A percentile compares a stretch with the other conserved stretches of the same genome.
phyloP scores from a whole-genome alignment of 768 basidiomycete species.

The Mycena vulgaris region DNA sequence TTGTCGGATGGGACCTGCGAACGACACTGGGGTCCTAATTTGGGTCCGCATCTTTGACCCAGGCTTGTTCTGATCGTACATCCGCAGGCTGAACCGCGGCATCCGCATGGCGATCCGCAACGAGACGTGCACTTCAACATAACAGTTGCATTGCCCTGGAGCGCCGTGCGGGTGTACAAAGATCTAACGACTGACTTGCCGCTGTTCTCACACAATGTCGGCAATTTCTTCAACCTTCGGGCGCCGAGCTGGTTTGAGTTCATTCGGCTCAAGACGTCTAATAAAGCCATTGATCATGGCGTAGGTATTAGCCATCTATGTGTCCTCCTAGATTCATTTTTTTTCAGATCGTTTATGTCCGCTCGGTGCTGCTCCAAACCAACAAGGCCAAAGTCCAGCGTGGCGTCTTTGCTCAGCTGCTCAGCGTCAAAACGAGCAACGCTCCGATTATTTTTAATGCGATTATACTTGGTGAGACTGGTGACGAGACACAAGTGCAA shows the following conservation, averaged over 20 bases:
- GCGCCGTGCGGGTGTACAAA: conserved; percentile 8
- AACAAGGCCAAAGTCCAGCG: conserved; percentile 7
- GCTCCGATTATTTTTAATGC: neutral
- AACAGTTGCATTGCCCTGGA: conserved; percentile 15
- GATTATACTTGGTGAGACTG: conserved; percentile 19
- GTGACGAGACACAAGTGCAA: conserved; percentile 18
- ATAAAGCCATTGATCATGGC: conserved; percentile 15
- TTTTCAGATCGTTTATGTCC: conserved; percentile 8
- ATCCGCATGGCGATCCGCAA: conserved; percentile 19
- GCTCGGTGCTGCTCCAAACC: conserved; percentile 20
- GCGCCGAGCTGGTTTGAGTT: conserved; percentile 15
- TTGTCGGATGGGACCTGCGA: conserved; percentile 12
- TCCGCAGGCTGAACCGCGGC: conserved; percentile 23
- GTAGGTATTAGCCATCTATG: neutral
- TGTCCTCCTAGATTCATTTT: neutral
- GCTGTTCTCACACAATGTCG: conserved; percentile 13
- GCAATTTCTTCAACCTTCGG: conserved; percentile 23
- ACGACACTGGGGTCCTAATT: conserved; percentile 18
- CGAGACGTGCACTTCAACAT: conserved; percentile 20
- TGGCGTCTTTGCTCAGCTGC: conserved; percentile 18
- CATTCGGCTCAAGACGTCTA: conserved; percentile 25
- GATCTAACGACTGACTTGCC: conserved; percentile 34
- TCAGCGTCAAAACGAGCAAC: conserved; percentile 17
- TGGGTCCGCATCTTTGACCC: conserved; percentile 7
- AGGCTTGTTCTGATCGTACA: neutral